Evolutionary conservation across 163 green algal species (phyloP).

Genomic region (Chloromonas sp.): DNA sequence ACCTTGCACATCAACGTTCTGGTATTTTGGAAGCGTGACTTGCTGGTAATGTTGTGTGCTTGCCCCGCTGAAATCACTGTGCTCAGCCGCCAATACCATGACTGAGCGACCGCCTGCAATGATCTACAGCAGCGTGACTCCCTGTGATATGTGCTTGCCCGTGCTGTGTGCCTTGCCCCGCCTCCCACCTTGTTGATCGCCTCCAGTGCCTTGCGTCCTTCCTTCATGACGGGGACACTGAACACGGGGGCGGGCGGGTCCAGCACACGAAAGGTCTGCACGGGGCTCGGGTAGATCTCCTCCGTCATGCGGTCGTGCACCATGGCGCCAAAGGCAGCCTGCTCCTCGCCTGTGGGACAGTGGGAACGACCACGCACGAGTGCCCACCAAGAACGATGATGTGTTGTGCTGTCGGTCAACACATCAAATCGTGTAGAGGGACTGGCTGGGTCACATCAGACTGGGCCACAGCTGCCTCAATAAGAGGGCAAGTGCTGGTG

Average conservation of each 20-base stretch:
- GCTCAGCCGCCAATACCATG: no score
- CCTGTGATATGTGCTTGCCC: no score
- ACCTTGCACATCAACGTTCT: background rate
- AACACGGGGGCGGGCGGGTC: constrained; percentile 70
- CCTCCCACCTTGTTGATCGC: constrained; percentile 59
- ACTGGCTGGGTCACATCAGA: background rate
- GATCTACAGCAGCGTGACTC: background rate
- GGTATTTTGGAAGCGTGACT: no score
- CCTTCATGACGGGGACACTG: constrained; percentile 69
- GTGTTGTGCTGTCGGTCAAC: no score
- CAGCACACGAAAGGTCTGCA: constrained; percentile 41
- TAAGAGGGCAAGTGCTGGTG: no score
- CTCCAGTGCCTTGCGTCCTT: constrained; percentile 83
- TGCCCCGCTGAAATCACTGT: no score
- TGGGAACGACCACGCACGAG: background rate
- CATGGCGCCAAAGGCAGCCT: constrained; percentile 56
- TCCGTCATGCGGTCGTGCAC: constrained; percentile 99
- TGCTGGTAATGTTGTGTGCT: no score
- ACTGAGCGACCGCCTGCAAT: background rate
- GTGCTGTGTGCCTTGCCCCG: no score
- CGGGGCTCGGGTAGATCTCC: constrained; percentile 80
- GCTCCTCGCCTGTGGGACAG: constrained; percentile 21
- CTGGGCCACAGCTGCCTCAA: background rate
- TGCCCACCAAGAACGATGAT: no score
- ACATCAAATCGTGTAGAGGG: no score